Evolutionary conservation across 768 basidiomycete genomes (phyloP), one percentile per base, ranked within the genome.

Genomic region (Zangia roseola): DNA sequence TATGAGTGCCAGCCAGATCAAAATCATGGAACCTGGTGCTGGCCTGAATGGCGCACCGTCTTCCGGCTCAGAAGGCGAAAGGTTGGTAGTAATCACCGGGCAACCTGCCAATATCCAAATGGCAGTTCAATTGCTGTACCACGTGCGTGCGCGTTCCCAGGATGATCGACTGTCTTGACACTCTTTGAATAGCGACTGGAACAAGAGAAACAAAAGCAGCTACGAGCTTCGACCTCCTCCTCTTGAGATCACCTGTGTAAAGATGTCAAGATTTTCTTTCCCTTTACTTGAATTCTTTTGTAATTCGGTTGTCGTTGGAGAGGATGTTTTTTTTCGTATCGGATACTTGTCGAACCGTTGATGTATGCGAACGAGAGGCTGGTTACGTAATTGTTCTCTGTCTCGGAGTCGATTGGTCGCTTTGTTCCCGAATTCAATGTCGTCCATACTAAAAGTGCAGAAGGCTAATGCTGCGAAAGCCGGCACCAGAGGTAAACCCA

Each of bases 1-100:
- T 56, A 88, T 92, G 82, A 94, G 91, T 55, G 88, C 88, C 23
- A 95, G 94, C 68, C 87, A 94, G 61, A 97, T 99, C 70, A 93
- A 97, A 71, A 97, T 99, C 45, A 97, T 95, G 87, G 97, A 99
- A 60, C 94, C 95, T 28, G 94, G 93, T 42, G 91, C 91, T 10
- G 82, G 83, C 16, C 69, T 82, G 61, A 83, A 84, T 48, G 88
- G 86, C 14, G 83, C 81, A 17, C 83, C 88, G 21, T 81, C 79
- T 2, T 78, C 85, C 2, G 87, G 86, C 28, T 81, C 83, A 26
- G 91, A 94, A 60, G 88, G 89, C 38, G 94, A 97, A 69, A 73
- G 95, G 59, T 67, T 99, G 64, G 95, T 99, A 7, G 94, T 94
- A 42, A 97, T 99, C 61, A 97, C 94, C 17, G 97, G 97, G n/a